These are phyloP conservation scores for Raffaelea arxii DNA, from an alignment of 2,329 filamentous ascomycete genomes.

Conservation along the genomic window DNA sequence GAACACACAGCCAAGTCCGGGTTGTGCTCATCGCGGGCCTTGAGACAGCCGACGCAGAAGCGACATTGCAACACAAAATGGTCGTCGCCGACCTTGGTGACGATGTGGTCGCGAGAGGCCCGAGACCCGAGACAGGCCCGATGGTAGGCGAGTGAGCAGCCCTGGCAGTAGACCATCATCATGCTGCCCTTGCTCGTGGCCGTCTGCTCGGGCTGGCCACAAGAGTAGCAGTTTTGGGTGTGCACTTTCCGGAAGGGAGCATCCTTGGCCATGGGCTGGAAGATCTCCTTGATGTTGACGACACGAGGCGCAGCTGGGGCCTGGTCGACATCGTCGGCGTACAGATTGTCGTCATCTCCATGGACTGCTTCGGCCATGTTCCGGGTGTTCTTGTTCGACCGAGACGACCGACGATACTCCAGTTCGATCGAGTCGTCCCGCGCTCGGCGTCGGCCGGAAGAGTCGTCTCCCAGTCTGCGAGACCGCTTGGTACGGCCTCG, in stretches of 20 bases:
- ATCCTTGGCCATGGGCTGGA: constrained; percentile 46
- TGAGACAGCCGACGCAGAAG: constrained; percentile 62
- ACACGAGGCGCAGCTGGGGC: constrained; percentile 39
- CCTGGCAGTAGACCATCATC: constrained; percentile 76
- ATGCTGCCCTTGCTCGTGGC: constrained; percentile 58
- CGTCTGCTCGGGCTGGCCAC: constrained; percentile 43
- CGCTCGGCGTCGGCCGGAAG: constrained; percentile 4
- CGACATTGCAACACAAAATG: constrained; percentile 85
- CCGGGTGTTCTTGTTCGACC: constrained; percentile 31
- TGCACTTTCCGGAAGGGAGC: constrained; percentile 64
- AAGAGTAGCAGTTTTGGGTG: constrained; percentile 61
- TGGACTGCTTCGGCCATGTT: constrained; percentile 43
- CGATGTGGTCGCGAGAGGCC: constrained; percentile 68
- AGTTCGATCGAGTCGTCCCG: constrained; percentile 37
- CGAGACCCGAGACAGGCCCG: constrained; percentile 71
- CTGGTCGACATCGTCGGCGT: constrained; percentile 37
- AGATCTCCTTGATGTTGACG: constrained; percentile 62
- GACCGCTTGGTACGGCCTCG: constrained; percentile 9
- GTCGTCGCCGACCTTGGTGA: constrained; percentile 70
- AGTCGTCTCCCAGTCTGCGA: constrained; percentile 12
- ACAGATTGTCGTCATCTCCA: constrained; percentile 49
- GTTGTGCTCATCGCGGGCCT: constrained; percentile 57
- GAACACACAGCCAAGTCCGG: constrained; percentile 67
- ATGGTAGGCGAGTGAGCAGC: constrained; percentile 78
- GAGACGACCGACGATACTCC: constrained; percentile 39